Conservation (phyloP, 108 stramenopile genomes). For the Craspedostauros australis region DNA sequence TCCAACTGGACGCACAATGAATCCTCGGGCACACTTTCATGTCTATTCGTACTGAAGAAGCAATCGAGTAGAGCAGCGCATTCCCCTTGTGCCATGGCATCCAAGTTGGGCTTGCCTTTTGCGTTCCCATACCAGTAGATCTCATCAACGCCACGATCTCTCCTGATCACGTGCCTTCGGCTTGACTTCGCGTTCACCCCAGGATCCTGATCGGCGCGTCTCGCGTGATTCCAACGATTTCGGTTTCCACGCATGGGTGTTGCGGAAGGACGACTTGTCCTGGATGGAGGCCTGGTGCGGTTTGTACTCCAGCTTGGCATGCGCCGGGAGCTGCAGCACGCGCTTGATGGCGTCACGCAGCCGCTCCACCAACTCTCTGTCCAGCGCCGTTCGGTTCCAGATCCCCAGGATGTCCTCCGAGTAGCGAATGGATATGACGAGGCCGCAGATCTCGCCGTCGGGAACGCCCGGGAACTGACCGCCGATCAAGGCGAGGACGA, state of each 20-base stretch:
- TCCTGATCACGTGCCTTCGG: conserved; percentile 6
- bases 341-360: conserved; percentile 83
- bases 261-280: conserved; percentile 70
- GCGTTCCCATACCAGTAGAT: too few relatives aligned
- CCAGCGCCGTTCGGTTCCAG: conserved; percentile 83
- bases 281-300: conserved; percentile 60
- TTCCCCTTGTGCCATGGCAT: too few relatives aligned
- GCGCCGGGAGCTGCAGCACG: conserved; percentile 70
- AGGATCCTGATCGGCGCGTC: conserved; percentile 39
- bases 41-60: too few relatives aligned
- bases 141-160: conserved; percentile 16
- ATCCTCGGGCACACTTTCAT: too few relatives aligned
- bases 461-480: conserved; percentile 80
- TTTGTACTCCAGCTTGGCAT: conserved; percentile 79
- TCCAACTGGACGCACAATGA: too few relatives aligned
- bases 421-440: conserved; percentile 86
- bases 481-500: conserved; percentile 90
- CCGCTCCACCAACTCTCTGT: conserved; percentile 63
- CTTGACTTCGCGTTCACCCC: conserved; percentile 46
- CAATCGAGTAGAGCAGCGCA: too few relatives aligned
- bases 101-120: too few relatives aligned
- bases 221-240: conserved; percentile 25
- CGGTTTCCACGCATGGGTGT: conserved; percentile 62
- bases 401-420: conserved; percentile 92
- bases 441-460: conserved; percentile 89